These are phyloP conservation scores for Exsudoporus frostii DNA, from an alignment of 768 basidiomycete species.

Conservation along the genomic window DNA sequence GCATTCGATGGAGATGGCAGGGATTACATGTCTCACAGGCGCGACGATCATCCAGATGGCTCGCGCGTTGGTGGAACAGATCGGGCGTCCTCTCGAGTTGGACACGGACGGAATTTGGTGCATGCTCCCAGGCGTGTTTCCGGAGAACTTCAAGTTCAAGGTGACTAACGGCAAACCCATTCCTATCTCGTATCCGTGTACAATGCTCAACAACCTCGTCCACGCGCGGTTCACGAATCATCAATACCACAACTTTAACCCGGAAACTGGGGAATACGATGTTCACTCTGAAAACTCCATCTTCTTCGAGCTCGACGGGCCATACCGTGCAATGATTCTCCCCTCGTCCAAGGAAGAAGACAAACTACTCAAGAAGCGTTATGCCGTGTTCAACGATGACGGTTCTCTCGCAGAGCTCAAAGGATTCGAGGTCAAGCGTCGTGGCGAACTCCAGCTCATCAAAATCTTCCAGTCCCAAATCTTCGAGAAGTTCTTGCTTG, in stretches of 20 bases:
- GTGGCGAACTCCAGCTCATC: conserved; percentile 96
- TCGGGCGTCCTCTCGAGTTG: conserved; percentile 93
- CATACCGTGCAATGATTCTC: conserved; percentile 98
- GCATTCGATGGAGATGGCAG: conserved; percentile 99
- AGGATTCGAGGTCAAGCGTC: conserved; percentile 97
- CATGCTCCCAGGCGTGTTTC: conserved; percentile 97
- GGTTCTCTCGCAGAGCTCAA: conserved; percentile 97
- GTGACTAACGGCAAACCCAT: conserved; percentile 84
- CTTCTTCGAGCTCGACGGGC: conserved; percentile 98
- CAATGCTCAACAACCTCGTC: conserved; percentile 98
- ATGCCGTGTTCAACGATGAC: conserved; percentile 98
- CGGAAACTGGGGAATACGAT: conserved; percentile 77
- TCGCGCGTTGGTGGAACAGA: conserved; percentile 93
- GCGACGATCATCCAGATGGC: conserved; percentile 99
- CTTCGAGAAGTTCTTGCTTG: conserved; percentile 96
- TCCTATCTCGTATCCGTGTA: conserved; percentile 93
- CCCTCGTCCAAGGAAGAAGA: conserved; percentile 99
- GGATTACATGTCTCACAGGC: conserved; percentile 96
- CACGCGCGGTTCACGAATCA: conserved; percentile 95
- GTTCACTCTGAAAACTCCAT: conserved; percentile 96
- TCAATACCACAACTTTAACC: conserved; percentile 93
- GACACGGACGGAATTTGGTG: conserved; percentile 99
- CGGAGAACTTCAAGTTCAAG: conserved; percentile 97
- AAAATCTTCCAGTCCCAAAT: conserved; percentile 99
- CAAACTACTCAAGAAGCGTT: conserved; percentile 96